Base-by-base conservation (phyloP, 352 stramenopile genomes). In the Poterioochromonas sp. region DNA sequence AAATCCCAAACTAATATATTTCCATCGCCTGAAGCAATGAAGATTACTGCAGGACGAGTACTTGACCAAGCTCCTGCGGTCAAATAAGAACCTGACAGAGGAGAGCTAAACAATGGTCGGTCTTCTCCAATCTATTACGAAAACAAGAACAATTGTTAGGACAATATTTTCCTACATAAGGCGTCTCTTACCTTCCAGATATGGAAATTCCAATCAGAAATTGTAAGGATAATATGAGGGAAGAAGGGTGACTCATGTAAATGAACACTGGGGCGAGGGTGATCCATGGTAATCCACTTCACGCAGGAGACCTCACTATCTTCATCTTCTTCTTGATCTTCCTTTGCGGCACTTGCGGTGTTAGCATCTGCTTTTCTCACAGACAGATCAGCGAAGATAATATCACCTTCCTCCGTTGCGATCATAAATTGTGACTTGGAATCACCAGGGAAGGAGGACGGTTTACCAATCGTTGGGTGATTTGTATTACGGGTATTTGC, bases 1-100 rank as follows among this genome's bases (percentile, higher is more conserved):
- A 96, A 93, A 79, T 97, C 92, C 92, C 91, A 97, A 53, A 96
- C 89, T 79, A 96, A 89, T 51, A 97, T 84, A 76, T 90, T 88
- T 0, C 92, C 92, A 79, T 96, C 91, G 15, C 86, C 83, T 80
- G 92, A 93, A 34, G 88, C 89, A 60, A 96, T 82, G 79, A 93
- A 93, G 62, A 97, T 80, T 29, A 94, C 90, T 0, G 83, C 90
- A 1, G 92, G 90, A 0, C 92, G 82, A 35, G 90, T 93, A 29
- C 90, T 90, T n/a, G 87, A 94, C 83, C 94, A 96, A 2, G 86
- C 86, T 29, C 87, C 91, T 62, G 88, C 91, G 1, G 89, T 95
- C 63, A 95, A 86, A 29, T 88, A 83, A 26, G 87, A 84, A 1
- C 86, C 81, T 39, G 88, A 88, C n/a, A 94, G 80, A 35, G 91